These are phyloP conservation scores for Neospermospora avenae DNA, from an alignment of 2,329 filamentous ascomycete species.

Conservation along the genomic window DNA sequence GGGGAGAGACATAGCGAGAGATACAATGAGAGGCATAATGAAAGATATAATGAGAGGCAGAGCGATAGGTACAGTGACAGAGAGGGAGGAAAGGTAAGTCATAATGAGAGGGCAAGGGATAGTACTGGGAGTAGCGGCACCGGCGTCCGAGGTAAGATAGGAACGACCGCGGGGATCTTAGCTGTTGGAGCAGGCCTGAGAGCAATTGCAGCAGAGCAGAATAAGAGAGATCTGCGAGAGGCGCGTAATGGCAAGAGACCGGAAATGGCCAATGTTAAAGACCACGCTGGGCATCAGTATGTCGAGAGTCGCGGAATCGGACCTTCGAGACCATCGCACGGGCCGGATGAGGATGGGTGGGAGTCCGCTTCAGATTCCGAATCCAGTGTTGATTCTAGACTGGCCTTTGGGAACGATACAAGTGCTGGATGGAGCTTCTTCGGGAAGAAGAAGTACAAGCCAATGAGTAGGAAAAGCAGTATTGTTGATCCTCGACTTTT, in stretches of 20 bases:
- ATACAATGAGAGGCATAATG: slow-evolving; percentile 7
- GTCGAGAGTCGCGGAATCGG: slow-evolving; percentile 27
- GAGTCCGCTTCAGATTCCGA: slow-evolving; percentile 55
- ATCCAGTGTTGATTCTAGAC: slow-evolving; percentile 51
- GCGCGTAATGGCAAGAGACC: slow-evolving; percentile 26
- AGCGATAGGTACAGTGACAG: slow-evolving; percentile 15
- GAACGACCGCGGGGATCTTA: slow-evolving; percentile 45
- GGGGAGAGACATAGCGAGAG: slow-evolving; percentile 13
- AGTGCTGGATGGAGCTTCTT: slow-evolving; percentile 34
- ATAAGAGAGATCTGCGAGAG: slow-evolving; percentile 37
- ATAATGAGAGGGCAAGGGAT: slow-evolving; percentile 14
- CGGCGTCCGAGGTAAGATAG: slow-evolving; percentile 17
- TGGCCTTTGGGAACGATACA: slow-evolving; percentile 53
- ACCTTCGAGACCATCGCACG: slow-evolving; percentile 33
- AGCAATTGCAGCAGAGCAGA: slow-evolving; percentile 42
- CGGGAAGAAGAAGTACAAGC: slow-evolving; percentile 34
- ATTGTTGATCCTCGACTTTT: slow-evolving; percentile 57
- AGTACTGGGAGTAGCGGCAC: slow-evolving; percentile 17
- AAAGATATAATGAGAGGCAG: slow-evolving; percentile 8
- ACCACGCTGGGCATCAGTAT: slow-evolving; percentile 8
- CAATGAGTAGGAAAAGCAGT: slow-evolving; percentile 42
- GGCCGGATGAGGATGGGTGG: slow-evolving; percentile 52
- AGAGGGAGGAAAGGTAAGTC: slow-evolving; percentile 5
- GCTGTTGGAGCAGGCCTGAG: slow-evolving; percentile 46
- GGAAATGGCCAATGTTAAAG: slow-evolving; percentile 17